phyloP scores from a whole-genome alignment of 2,329 filamentous ascomycete species.

The Phoma sp. region DNA sequence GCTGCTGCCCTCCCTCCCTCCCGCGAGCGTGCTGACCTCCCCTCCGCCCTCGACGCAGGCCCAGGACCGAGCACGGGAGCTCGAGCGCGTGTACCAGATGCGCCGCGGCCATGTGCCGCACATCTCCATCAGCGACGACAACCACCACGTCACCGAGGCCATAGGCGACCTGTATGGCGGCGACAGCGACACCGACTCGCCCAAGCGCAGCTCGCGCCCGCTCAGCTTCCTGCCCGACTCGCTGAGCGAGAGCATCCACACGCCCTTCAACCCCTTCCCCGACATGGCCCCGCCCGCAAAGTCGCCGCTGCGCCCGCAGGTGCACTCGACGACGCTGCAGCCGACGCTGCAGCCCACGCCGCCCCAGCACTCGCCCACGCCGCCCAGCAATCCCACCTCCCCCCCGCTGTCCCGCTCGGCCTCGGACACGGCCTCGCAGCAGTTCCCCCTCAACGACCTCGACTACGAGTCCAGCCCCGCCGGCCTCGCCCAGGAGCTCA shows the following conservation, averaged over 20 bases:
- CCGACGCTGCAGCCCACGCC: no score
- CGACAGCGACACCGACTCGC: slow-evolving; percentile 67
- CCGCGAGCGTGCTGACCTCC: slow-evolving; percentile 44
- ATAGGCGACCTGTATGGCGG: slow-evolving; percentile 91
- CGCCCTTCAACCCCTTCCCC: slow-evolving; percentile 41
- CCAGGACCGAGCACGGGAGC: slow-evolving; percentile 53
- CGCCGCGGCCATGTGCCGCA: slow-evolving; percentile 67
- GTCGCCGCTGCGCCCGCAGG: slow-evolving; percentile 50
- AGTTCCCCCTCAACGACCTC: slow-evolving; percentile 79
- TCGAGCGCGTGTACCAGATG: slow-evolving; percentile 58
- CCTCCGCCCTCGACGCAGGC: slow-evolving; percentile 38
- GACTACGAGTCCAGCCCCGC: slow-evolving; percentile 90
- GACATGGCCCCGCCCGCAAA: slow-evolving; percentile 50
- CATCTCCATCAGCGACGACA: slow-evolving; percentile 82
- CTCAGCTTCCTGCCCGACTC: slow-evolving; percentile 75
- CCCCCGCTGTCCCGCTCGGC: slow-evolving; percentile 50
- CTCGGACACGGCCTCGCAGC: slow-evolving; percentile 60
- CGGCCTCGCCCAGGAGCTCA: slow-evolving; percentile 89
- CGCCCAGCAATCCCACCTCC: slow-evolving; percentile 42
- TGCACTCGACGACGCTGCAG: slow-evolving; percentile 42
- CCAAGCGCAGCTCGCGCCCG: slow-evolving; percentile 67
- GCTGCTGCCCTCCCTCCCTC: slow-evolving; percentile 2
- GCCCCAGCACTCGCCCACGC: no score
- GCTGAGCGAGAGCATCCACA: slow-evolving; percentile 58
- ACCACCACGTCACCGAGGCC: slow-evolving; percentile 92